Base-by-base conservation (phyloP, 345 rosid species). In the Adansonia digitata region DNA sequence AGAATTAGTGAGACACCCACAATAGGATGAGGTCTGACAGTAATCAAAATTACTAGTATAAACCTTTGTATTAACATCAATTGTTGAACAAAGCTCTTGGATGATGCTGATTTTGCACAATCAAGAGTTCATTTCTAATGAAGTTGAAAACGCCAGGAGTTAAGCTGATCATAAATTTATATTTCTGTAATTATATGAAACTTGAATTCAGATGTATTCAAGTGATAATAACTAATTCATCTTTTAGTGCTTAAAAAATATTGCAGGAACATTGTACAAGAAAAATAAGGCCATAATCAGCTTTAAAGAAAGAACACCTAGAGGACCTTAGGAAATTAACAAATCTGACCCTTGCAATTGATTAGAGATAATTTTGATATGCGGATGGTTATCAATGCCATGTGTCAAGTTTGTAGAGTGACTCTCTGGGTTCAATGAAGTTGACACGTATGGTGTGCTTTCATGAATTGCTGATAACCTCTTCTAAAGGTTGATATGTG, bases 311-410 rank as follows among this genome's bases (percentile, higher is more conserved):
- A n/a, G 31, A 59, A 59, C 34, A 59, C 12, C 57, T 42, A 7
- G 27, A 20, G 27, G 53, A 48, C 20, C 53, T 15, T 48, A 17
- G 53, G 20, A 48, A 3, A 46, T 46, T 20, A 34, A 15, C 34
- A 26, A 24, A 20, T 24, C 15, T 11, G 34, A 39, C 37, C 63
- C 31, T 24, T n/a, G n/a, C n/a, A n/a, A n/a, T n/a, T n/a, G n/a
- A n/a, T n/a, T n/a, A n/a, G n/a, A n/a, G n/a, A n/a, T n/a, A n/a
- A n/a, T n/a, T n/a, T n/a, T n/a, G n/a, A n/a, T n/a, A n/a, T n/a
- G n/a, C n/a, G n/a, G 20, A 15, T 15, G 53, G 22, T 18, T 49
- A 0, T n/a, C n/a, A n/a, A n/a, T n/a, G 35, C 81, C 91, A 40
- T 11, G 46, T n/a, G 68, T 63, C 43, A 34, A 37, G 5, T 63